phyloP scores from a whole-genome alignment of 2,329 filamentous ascomycete species.

The Fulvia fulva region DNA sequence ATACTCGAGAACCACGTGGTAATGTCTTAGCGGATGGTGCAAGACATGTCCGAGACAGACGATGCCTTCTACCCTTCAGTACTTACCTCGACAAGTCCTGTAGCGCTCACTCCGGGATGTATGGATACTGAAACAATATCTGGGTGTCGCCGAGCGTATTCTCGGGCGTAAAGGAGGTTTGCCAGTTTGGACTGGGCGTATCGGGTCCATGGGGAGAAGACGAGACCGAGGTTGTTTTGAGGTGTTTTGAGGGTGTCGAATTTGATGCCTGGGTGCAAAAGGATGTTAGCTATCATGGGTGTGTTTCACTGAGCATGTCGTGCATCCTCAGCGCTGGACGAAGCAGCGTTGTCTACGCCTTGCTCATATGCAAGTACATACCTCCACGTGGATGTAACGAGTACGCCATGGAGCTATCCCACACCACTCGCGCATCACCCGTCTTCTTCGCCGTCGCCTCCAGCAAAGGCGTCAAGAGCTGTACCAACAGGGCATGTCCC shows the following conservation, averaged over 20 bases:
- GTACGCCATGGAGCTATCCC: slow-evolving; percentile 28
- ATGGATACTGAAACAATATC: slow-evolving; percentile 42
- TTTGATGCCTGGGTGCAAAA: no score
- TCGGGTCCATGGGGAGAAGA: slow-evolving; percentile 25
- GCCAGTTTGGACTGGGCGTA: slow-evolving; percentile 51
- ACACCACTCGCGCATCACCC: slow-evolving; percentile 30
- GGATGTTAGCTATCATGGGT: no score
- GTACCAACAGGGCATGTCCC: slow-evolving; percentile 33
- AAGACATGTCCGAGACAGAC: no score
- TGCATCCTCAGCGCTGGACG: no score
- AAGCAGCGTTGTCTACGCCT: no score
- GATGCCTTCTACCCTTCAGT: no score
- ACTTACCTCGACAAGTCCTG: slow-evolving; percentile 43
- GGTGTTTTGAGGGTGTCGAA: slow-evolving; percentile 29
- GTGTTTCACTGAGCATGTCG: no score
- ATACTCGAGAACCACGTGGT: no score
- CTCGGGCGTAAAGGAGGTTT: slow-evolving; percentile 45
- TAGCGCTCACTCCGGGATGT: slow-evolving; percentile 49
- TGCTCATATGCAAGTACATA: no score
- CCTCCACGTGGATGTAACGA: slow-evolving; percentile 13
- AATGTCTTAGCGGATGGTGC: no score
- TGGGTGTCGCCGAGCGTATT: slow-evolving; percentile 44
- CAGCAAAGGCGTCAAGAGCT: slow-evolving; percentile 28
- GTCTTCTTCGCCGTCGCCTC: slow-evolving; percentile 21
- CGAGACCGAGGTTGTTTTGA: slow-evolving; percentile 13